These are phyloP conservation scores for Heliamphora exappendiculata DNA, from an alignment of 148 eudicot genomes.

Conservation along the genomic window DNA sequence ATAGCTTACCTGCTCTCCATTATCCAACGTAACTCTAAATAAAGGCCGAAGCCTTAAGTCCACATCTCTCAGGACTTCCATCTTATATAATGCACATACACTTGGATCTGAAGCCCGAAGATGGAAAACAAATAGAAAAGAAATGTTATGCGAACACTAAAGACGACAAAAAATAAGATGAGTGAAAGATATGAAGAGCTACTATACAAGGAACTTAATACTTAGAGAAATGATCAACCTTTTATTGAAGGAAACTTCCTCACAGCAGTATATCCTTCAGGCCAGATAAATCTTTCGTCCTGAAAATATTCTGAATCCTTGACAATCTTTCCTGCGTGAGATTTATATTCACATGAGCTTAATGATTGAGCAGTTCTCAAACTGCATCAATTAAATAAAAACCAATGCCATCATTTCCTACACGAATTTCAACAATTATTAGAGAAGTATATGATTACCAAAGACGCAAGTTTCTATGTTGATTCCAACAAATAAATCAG, in stretches of 20 bases:
- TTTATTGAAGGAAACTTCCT: slow-evolving; percentile 48
- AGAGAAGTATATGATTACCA: not conserved
- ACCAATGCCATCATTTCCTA: not conserved
- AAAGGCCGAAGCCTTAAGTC: slow-evolving; percentile 40
- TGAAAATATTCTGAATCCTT: slow-evolving; percentile 40
- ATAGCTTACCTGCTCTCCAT: slow-evolving; percentile 41
- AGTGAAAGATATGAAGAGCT: not conserved
- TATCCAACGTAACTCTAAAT: slow-evolving; percentile 51
- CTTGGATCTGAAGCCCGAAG: slow-evolving; percentile 38
- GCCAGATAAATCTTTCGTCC: slow-evolving; percentile 46
- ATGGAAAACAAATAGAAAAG: not conserved
- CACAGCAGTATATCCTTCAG: slow-evolving; percentile 53
- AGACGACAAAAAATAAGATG: not conserved
- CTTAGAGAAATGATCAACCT: slow-evolving; percentile 27
- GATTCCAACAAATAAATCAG: not conserved
- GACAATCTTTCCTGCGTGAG: slow-evolving; percentile 43
- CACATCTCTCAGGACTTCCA: slow-evolving; percentile 55
- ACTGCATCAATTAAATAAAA: not conserved
- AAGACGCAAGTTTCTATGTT: not conserved
- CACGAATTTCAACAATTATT: not conserved
- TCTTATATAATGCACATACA: slow-evolving; percentile 36
- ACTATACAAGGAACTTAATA: not conserved
- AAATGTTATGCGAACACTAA: not conserved
- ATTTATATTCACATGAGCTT: not conserved
- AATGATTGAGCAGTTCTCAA: not conserved